Evolutionary conservation across 371 early-diverging fungal genomes (phyloP), one percentile per base, ranked within the genome.

Genomic region (Mucor plumbeus): DNA sequence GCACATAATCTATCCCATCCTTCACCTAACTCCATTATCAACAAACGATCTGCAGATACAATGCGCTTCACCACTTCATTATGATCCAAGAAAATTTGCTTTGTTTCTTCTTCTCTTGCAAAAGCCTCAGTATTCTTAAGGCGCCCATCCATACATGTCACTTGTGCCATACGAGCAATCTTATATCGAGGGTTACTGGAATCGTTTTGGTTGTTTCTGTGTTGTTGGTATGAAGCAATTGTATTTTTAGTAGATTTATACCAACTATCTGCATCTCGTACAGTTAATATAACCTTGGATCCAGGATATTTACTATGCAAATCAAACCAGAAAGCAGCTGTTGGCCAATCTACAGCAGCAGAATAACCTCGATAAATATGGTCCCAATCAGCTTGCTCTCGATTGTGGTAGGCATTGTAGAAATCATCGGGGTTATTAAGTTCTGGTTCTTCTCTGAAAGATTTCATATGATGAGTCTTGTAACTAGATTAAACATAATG

Each of bases 291-390:
- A 4, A 81, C 70, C 59, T 81, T 81, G n/a, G 81, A 78, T 17
- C 76, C 65, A 8, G 81, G 81, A 43, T 78, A 78, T 15, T 70
- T 44, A 7, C 47, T 40, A 40, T 69, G 43, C 4, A 81, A 41
- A 14, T 73, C 62, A 33, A 73, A 64, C 34, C 69, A 76, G 13
- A 73, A 73, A 13, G 67, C 14, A 17, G 54, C 67, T 0, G 77
- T 68, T 3, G 80, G 80, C 75, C 71, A 76, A 39, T 79, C 80
- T 6, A 76, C 67, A 40, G 78, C 80, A 39, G 80, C 78, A 64
- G 61, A 55, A 33, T 68, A 80, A 6, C 67, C 61, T 3, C 63
- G 55, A 35, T 74, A 80, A 0, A 71, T 48, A 1, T 57, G 60
- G 26, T 76, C 74, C 81, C 81, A 81, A 17, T 81, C 73, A 14